Conservation (phyloP, 257 asterid species). For the Petrea volubilis region DNA sequence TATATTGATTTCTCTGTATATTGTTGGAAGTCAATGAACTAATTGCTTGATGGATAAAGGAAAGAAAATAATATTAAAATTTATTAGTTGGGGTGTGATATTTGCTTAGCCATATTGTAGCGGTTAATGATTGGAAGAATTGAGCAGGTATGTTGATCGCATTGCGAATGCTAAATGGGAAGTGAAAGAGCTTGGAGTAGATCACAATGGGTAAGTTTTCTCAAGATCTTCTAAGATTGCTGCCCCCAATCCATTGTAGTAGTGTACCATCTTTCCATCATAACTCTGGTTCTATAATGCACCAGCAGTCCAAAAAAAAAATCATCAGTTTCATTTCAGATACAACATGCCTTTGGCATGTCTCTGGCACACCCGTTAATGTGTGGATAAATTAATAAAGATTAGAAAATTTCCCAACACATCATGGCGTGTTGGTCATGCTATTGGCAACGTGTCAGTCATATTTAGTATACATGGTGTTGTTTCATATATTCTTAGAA, state of each 20-base stretch:
- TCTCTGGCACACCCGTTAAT: too few relatives aligned
- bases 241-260: neutral
- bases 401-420: too few relatives aligned
- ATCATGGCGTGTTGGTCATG: too few relatives aligned
- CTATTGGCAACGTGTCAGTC: too few relatives aligned
- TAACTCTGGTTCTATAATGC: too few relatives aligned
- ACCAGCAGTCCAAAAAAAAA: too few relatives aligned
- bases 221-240: slow-evolving; percentile 9
- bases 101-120: slow-evolving; percentile 18
- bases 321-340: too few relatives aligned
- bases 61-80: neutral
- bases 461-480: too few relatives aligned
- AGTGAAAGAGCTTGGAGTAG: slow-evolving; percentile 95
- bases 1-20: neutral
- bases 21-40: neutral
- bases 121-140: slow-evolving; percentile 28
- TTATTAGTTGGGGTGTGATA: slow-evolving; percentile 11
- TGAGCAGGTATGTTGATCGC: slow-evolving; percentile 92
- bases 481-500: too few relatives aligned
- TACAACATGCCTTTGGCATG: too few relatives aligned
- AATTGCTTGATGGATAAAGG: neutral
- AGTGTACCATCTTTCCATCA: too few relatives aligned
- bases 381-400: too few relatives aligned
- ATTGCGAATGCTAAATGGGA: slow-evolving; percentile 96
- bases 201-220: slow-evolving; percentile 89